Evolutionary conservation across 2,329 filamentous ascomycete species (phyloP).

Genomic region (Hymenoscyphus linearis): DNA sequence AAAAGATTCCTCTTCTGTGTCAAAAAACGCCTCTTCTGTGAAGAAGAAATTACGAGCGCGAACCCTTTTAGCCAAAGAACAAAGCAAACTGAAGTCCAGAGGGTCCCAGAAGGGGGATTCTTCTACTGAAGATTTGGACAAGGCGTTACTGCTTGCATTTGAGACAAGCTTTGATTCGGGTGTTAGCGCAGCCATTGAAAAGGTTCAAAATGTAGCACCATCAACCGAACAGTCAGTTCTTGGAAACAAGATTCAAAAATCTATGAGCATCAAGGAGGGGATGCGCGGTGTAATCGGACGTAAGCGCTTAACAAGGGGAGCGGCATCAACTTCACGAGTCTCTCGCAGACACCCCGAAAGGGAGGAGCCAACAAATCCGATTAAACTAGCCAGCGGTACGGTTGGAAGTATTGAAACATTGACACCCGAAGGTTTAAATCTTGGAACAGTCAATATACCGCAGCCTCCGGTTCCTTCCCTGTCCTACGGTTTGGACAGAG

Average conservation of each 20-base stretch:
- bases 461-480: constrained; percentile 29
- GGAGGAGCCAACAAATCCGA: neutral
- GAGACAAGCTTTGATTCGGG: neutral
- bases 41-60: no score
- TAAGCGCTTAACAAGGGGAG: no score
- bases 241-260: no score
- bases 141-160: neutral
- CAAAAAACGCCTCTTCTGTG: no score
- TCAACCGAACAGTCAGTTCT: neutral
- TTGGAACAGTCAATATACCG: constrained; percentile 25
- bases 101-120: neutral
- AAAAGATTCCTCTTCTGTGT: no score
- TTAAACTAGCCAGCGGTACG: neutral
- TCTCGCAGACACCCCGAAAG: no score
- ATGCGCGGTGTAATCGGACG: no score
- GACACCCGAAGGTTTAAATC: constrained; percentile 21
- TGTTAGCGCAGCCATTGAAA: neutral
- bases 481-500: constrained; percentile 38
- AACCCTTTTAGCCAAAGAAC: no score
- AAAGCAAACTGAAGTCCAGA: neutral
- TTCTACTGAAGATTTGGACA: neutral
- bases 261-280: neutral
- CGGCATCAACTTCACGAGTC: no score
- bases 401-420: constrained; percentile 27
- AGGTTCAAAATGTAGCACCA: neutral